Percentiles rank a stretch among this genome's conserved stretches.
These are phyloP conservation scores for Daphne laureola DNA, from an alignment of 441 rosid genomes.

Conservation along the genomic window DNA sequence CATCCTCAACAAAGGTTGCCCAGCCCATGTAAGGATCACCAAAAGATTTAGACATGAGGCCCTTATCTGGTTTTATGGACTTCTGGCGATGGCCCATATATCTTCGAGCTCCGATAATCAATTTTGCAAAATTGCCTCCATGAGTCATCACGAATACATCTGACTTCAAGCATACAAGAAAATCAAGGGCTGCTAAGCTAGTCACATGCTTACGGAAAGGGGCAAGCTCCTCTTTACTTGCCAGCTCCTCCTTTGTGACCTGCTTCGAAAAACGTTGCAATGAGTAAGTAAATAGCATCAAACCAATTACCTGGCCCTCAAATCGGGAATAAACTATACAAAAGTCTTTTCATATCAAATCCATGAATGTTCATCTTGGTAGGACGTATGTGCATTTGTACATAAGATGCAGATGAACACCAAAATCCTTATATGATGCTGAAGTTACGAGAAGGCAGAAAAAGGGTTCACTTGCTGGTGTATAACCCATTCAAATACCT, in stretches of 20 bases:
- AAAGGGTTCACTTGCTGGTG: no score
- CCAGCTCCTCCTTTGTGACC: slow-evolving; percentile 97
- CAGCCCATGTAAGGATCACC: slow-evolving; percentile 99
- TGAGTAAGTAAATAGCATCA: not conserved
- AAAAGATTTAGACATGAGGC: slow-evolving; percentile 94
- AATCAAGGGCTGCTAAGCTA: slow-evolving; percentile 95
- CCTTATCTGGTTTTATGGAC: slow-evolving; percentile 98
- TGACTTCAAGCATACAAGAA: slow-evolving; percentile 91
- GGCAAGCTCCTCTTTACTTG: slow-evolving; percentile 67
- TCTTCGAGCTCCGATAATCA: slow-evolving; percentile 92
- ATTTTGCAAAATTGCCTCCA: slow-evolving; percentile 96
- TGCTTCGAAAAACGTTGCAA: slow-evolving; percentile 16
- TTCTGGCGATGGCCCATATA: slow-evolving; percentile 91
- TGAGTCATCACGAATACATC: slow-evolving; percentile 99
- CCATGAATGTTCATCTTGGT: no score
- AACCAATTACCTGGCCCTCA: no score
- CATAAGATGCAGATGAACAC: no score
- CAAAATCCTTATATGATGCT: no score
- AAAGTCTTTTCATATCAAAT: no score
- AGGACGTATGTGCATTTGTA: no score
- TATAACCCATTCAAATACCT: not conserved
- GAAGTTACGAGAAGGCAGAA: no score
- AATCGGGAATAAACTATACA: no score
- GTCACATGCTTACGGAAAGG: slow-evolving; percentile 92
- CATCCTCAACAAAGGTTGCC: slow-evolving; percentile 95